These are phyloP conservation scores for Suillus discolor DNA, from an alignment of 768 basidiomycete species.

Conservation along the genomic window DNA sequence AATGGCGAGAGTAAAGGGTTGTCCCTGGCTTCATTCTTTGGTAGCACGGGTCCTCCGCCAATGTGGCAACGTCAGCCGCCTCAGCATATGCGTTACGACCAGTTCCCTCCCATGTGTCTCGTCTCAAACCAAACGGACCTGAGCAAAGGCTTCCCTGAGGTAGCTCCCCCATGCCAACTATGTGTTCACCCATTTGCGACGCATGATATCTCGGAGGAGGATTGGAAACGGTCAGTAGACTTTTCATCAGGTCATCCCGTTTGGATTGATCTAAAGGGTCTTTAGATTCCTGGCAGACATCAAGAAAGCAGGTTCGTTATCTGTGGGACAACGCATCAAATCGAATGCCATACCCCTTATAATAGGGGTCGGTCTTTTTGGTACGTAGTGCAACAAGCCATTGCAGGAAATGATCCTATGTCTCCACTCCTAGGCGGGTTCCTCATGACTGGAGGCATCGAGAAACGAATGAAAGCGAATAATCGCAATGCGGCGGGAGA, in stretches of 20 bases:
- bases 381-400: conserved; percentile 15
- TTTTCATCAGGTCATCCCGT: not conserved
- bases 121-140: conserved; percentile 31
- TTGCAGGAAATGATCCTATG: not conserved
- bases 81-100: conserved; percentile 16
- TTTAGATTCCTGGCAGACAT: conserved; percentile 44
- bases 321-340: conserved; percentile 35
- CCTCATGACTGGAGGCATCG: conserved; percentile 18
- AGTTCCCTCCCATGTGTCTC: conserved; percentile 33
- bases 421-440: conserved; percentile 19
- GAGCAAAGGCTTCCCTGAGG: conserved; percentile 44
- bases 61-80: conserved; percentile 29
- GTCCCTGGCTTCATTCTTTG: conserved; percentile 29
- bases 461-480: conserved; percentile 34
- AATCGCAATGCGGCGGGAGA: conserved; percentile 43
- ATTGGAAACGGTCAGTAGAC: conserved; percentile 46
- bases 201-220: conserved; percentile 50
- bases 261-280: not conserved
- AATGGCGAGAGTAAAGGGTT: conserved; percentile 5
- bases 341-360: conserved; percentile 34
- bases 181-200: conserved; percentile 51
- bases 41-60: conserved; percentile 25
- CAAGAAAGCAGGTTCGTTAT: conserved; percentile 35
- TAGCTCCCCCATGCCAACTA: conserved; percentile 41
- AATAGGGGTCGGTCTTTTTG: conserved; percentile 30